Base-by-base conservation (phyloP, 805 yeast genomes). In the Metschnikowia peoriensis region DNA sequence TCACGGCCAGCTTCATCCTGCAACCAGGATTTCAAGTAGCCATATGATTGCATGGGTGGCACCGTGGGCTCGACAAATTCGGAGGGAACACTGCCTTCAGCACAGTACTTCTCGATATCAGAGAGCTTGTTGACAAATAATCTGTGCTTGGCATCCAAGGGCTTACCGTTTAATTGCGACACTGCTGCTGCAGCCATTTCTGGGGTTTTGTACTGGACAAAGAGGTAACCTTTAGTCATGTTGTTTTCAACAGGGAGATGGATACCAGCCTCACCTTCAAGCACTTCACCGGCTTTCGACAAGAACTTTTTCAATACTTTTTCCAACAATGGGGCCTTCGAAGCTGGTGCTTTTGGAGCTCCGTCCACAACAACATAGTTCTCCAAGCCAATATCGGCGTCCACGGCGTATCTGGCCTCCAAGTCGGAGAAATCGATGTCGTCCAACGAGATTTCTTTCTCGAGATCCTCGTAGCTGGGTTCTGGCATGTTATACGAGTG, bases 61-160 rank as follows among this genome's bases (percentile, higher is more conserved):
- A 89, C 64, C 28, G 72, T 77, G 39, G 98, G 97, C 69, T 83
- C 96, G 37, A 62, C 73, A 66, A 85, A 90, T 44, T 80, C 83
- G 42, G 80, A 80, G 12, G 80, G 72, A 55, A 86, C 79, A 46
- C 80, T 80, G 54, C 85, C 89, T 42, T 81, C 82, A 49, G 79
- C 72, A 47, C 87, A 93, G 67, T 77, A 88, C 66, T 84, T 86
- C 68, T 89, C 96, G 62, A 92, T 81, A 64, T 92, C 97, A 38
- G 83, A 72, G 66, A 94, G 78, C 65, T 81, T 85, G 79, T 93
- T 94, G 58, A 93, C 88, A 60, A 82, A 80, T 64, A 94, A 78
- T 63, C 96, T 84, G 76, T 94, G 99, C 71, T 89, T 92, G 59
- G 88, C 88, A 75, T 94, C 99, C 65, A 94, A 81, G 69, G 91